Percentiles rank a stretch among this genome's conserved stretches.
Evolutionary conservation across 1,284 basidiomycete species (phyloP).

Genomic region (Fomitopsis schrenkii): DNA sequence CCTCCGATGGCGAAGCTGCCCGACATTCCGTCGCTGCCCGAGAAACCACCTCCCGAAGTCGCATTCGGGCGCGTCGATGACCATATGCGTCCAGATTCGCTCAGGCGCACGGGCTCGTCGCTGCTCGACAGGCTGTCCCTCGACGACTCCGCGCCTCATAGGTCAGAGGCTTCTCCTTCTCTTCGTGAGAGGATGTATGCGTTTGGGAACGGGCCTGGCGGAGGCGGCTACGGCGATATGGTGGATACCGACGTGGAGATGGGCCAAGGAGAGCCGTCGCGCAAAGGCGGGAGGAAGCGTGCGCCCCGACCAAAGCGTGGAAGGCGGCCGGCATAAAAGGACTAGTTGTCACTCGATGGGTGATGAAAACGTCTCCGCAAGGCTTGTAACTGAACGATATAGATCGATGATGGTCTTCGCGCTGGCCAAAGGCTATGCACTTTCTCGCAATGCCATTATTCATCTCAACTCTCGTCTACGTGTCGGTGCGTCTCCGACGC

Average conservation of each 20-base stretch:
- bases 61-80: neutral
- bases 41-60: neutral
- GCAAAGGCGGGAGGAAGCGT: neutral
- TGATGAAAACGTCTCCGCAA: neutral
- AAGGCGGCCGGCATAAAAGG: constrained; percentile 5
- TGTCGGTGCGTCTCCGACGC: no score
- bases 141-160: constrained; percentile 12
- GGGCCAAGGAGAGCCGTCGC: neutral
- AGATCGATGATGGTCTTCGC: neutral
- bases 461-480: no score
- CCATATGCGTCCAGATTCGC: constrained; percentile 18
- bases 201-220: constrained; percentile 33
- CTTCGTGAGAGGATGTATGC: constrained; percentile 38
- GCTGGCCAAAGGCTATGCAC: neutral
- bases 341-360: neutral
- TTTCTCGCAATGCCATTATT: neutral
- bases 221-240: neutral
- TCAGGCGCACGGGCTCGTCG: constrained; percentile 26
- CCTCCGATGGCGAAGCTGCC: constrained; percentile 3
- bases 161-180: constrained; percentile 19
- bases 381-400: neutral
- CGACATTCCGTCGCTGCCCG: neutral
- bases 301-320: constrained; percentile 2
- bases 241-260: constrained; percentile 4
- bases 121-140: constrained; percentile 35